Evolutionary conservation across 768 basidiomycete species (phyloP).

Genomic region (Zangia roseola): DNA sequence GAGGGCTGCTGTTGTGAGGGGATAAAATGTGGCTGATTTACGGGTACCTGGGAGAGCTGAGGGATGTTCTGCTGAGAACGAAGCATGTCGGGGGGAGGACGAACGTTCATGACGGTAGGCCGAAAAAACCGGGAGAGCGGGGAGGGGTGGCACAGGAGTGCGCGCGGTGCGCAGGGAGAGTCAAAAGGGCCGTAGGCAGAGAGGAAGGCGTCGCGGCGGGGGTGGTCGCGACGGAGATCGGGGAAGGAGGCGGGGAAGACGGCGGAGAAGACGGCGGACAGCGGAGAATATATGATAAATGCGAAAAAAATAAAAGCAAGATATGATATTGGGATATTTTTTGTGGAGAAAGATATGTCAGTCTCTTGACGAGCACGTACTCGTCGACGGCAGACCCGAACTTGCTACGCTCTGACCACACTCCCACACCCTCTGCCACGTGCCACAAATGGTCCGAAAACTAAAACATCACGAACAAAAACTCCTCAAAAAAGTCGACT

Average conservation of each 20-base stretch:
- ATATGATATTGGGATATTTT: constrained; percentile 31
- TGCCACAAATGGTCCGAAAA: constrained; percentile 74
- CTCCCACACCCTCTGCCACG: constrained; percentile 34
- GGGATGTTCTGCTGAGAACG: constrained; percentile 41
- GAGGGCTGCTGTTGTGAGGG: constrained; percentile 38
- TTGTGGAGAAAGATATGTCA: constrained; percentile 26
- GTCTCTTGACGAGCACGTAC: constrained; percentile 26
- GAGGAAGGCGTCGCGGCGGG: constrained; percentile 8
- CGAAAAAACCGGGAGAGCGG: neutral
- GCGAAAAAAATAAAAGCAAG: constrained; percentile 21
- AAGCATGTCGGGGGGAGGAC: constrained; percentile 43
- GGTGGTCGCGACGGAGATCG: constrained; percentile 21
- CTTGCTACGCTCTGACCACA: constrained; percentile 13
- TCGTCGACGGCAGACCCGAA: constrained; percentile 32
- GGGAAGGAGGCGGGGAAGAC: neutral
- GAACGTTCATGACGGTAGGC: constrained; percentile 46
- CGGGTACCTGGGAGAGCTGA: constrained; percentile 40
- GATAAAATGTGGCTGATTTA: constrained; percentile 34
- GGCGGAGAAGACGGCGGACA: neutral
- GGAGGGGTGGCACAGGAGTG: neutral
- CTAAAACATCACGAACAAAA: constrained; percentile 97
- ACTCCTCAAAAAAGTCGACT: constrained; percentile 94
- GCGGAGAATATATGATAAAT: constrained; percentile 10
- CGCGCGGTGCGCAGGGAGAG: constrained; percentile 2
- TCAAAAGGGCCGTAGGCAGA: constrained; percentile 1